phyloP scores from a whole-genome alignment of 352 stramenopile species.

The Pythium oligandrum region DNA sequence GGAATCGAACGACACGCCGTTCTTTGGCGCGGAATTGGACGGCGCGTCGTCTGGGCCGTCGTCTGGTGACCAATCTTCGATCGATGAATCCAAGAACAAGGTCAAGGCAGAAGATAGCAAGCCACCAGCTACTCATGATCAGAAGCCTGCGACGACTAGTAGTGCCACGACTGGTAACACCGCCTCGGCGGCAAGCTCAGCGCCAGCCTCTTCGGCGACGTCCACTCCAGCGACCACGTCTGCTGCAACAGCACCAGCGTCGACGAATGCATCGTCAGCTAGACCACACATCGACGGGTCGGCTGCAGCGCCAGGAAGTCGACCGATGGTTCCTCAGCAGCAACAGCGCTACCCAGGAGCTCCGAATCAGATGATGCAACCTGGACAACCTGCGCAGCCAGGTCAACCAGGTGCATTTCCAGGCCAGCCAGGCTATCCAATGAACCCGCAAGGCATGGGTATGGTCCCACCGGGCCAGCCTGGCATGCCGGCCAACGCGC shows the following conservation, averaged over 20 bases:
- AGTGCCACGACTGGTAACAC: background rate
- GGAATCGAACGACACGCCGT: constrained; percentile 8
- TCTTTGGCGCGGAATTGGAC: background rate
- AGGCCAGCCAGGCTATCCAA: constrained; percentile 49
- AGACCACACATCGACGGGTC: constrained; percentile 59
- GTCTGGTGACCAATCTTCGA: constrained; percentile 8
- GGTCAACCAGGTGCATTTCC: constrained; percentile 36
- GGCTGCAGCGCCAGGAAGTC: constrained; percentile 13
- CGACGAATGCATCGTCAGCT: constrained; percentile 54
- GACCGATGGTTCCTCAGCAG: constrained; percentile 16
- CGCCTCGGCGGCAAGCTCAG: background rate
- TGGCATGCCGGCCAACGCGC: constrained; percentile 27
- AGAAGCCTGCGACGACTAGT: constrained; percentile 1
- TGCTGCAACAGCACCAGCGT: constrained; percentile 21
- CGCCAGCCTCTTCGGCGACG: constrained; percentile 21
- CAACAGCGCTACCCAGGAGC: constrained; percentile 40
- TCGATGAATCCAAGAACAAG: constrained; percentile 27
- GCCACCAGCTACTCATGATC: constrained; percentile 14
- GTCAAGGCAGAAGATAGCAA: constrained; percentile 27
- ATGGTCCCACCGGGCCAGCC: constrained; percentile 19
- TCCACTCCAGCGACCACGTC: constrained; percentile 4
- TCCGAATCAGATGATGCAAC: constrained; percentile 73
- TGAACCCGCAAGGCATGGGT: constrained; percentile 35
- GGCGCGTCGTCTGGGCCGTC: background rate
- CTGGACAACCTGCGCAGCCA: constrained; percentile 34